These are phyloP conservation scores for Leccinum imitatum DNA, from an alignment of 768 basidiomycete species.

Conservation along the genomic window DNA sequence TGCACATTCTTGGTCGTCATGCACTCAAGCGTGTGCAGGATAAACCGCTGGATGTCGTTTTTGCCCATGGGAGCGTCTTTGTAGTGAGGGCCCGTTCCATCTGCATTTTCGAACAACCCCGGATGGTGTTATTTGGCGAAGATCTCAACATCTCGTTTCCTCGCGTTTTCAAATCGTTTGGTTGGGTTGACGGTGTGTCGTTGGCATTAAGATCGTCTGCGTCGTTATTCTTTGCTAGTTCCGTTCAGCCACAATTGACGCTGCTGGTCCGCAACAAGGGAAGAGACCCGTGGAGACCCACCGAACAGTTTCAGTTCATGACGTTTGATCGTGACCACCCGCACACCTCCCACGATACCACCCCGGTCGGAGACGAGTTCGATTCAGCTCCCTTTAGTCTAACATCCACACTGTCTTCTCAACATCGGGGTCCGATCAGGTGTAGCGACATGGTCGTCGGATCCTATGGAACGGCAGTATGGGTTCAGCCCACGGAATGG, in stretches of 20 bases:
- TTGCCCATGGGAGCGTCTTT: conserved; percentile 46
- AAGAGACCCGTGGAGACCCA: conserved; percentile 59
- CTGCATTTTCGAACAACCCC: conserved; percentile 52
- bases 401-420: conserved; percentile 35
- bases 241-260: conserved; percentile 32
- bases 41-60: conserved; percentile 51
- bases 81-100: conserved; percentile 61
- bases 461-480: conserved; percentile 54
- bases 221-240: background rate
- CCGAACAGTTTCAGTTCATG: conserved; percentile 53
- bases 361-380: conserved; percentile 14
- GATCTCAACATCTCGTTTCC: conserved; percentile 27
- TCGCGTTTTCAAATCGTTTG: conserved; percentile 50
- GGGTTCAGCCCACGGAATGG: conserved; percentile 58
- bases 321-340: conserved; percentile 26
- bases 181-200: conserved; percentile 65
- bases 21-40: conserved; percentile 36
- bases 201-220: conserved; percentile 27
- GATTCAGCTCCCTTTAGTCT: conserved; percentile 52
- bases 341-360: conserved; percentile 2
- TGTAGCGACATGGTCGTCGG: conserved; percentile 57
- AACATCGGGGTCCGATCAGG: conserved; percentile 48
- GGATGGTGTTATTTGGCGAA: conserved; percentile 27
- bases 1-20: background rate
- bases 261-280: conserved; percentile 58